Evolutionary conservation across 1,284 basidiomycete species (phyloP), one percentile per base, ranked within the genome.

Genomic region (Marasmius fiardii): DNA sequence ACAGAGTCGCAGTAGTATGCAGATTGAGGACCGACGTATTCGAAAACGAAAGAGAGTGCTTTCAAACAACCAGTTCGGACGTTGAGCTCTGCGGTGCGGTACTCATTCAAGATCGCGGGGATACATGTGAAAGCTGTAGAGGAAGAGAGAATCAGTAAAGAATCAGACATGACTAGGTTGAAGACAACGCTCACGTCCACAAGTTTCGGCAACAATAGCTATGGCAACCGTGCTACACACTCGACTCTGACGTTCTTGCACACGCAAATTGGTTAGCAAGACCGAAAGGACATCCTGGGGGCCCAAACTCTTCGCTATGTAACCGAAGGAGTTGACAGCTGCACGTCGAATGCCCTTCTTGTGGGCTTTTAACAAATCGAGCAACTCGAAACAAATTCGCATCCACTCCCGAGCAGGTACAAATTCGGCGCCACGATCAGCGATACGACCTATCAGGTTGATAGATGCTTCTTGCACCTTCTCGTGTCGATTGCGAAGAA

Each of bases 401-500:
- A 99, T 99, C 96, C 96, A 99, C 74, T 99, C 97, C 67, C 96
- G 86, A 21, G 97, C 96, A 26, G 95, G 95, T 0, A 99, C 97
- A 60, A 94, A 98, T 74, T 99, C 97, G 39, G 97, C 94, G 58
- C 97, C 97, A 70, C 97, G 93, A 86, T 99, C 97, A 58, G 97
- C 95, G 63, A 99, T 98, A 72, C 95, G 94, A 63, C 97, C 97
- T 64, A 99, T 99, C 76, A 99, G 82, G 75, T 99, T 99, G 77
- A 99, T 99, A 2, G 94, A 98, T 1, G 97, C 95, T 71, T 99
- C 97, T 72, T 99, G 97, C 61, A 99, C 97, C 71, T 99, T 99
- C 72, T 99, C 97, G 72, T 99, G 97, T 69, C 97, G 85, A 72
- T 99, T 99, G 64, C 96, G 90, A 57, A 99, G 79, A 75, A 99